phyloP scores from a whole-genome alignment of 2,329 filamentous ascomycete genomes.

The Acrocalymma vagum region DNA sequence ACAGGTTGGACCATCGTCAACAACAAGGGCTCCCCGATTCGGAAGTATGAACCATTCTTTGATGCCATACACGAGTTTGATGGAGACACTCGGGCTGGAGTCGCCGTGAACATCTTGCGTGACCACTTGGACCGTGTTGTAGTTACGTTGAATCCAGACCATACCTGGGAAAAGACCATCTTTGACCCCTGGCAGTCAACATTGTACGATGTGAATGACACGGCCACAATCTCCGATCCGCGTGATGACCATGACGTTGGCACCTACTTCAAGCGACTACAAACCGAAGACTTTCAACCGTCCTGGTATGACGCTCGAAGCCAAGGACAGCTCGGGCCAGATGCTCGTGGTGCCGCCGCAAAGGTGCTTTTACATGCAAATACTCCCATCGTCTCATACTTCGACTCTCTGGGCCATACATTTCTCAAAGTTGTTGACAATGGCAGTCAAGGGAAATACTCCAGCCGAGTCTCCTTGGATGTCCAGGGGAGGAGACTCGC shows the following conservation, averaged over 20 bases:
- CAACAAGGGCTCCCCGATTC: constrained; percentile 25
- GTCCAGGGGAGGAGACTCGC: neutral
- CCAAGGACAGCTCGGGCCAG: neutral
- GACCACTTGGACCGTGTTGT: constrained; percentile 3
- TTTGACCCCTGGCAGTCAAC: constrained; percentile 1
- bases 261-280: constrained; percentile 2
- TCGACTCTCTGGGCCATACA: neutral
- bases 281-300: no score
- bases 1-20: constrained; percentile 28
- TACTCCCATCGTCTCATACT: neutral
- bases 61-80: constrained; percentile 15
- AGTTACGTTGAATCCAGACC: neutral
- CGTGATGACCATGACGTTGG: constrained; percentile 4
- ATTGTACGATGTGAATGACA: constrained; percentile 4
- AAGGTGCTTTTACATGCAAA: neutral
- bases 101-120: neutral
- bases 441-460: no score
- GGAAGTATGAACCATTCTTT: constrained; percentile 28
- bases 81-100: constrained; percentile 7
- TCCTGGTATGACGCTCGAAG: no score
- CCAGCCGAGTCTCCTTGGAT: no score
- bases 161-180: constrained; percentile 4
- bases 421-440: neutral
- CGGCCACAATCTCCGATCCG: constrained; percentile 5
- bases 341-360: neutral